Percentiles rank a stretch among this genome's conserved stretches.
These are phyloP conservation scores for Thalassiosira mediterranea DNA, from an alignment of 352 stramenopile genomes.

Conservation along the genomic window DNA sequence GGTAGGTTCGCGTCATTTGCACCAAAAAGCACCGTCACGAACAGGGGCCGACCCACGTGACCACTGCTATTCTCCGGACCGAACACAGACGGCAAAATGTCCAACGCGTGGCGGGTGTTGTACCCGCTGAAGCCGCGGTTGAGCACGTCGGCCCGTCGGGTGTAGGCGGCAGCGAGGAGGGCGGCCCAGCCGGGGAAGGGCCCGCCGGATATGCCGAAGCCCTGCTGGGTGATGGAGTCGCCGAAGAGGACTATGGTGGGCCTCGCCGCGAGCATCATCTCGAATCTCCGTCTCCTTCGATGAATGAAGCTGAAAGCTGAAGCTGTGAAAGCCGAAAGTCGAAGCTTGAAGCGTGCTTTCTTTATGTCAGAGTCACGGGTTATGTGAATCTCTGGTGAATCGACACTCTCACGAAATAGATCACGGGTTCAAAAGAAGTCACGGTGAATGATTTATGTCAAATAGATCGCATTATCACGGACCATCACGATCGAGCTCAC, in stretches of 20 bases:
- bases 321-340: too few species aligned
- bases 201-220: constrained; percentile 50
- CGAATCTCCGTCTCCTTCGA: too few species aligned
- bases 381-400: too few species aligned
- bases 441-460: too few species aligned
- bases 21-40: constrained; percentile 76
- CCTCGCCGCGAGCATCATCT: constrained; percentile 20
- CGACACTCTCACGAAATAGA: too few species aligned
- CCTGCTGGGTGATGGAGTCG: constrained; percentile 75
- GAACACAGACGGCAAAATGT: constrained; percentile 63
- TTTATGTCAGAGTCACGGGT: too few species aligned
- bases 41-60: constrained; percentile 29
- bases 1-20: constrained; percentile 76
- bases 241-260: constrained; percentile 75
- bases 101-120: constrained; percentile 63
- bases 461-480: too few species aligned
- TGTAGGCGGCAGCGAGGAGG: constrained; percentile 53
- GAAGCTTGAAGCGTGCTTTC: too few species aligned
- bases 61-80: not conserved
- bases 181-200: constrained; percentile 54
- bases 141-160: constrained; percentile 66
- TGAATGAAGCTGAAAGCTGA: too few species aligned
- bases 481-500: too few species aligned
- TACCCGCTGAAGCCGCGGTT: constrained; percentile 77
- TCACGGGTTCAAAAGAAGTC: too few species aligned